Percentiles rank a stretch among this genome's conserved stretches.
Evolutionary conservation across 2,329 filamentous ascomycete genomes (phyloP).

Genomic region (Ambrosiella xylebori): DNA sequence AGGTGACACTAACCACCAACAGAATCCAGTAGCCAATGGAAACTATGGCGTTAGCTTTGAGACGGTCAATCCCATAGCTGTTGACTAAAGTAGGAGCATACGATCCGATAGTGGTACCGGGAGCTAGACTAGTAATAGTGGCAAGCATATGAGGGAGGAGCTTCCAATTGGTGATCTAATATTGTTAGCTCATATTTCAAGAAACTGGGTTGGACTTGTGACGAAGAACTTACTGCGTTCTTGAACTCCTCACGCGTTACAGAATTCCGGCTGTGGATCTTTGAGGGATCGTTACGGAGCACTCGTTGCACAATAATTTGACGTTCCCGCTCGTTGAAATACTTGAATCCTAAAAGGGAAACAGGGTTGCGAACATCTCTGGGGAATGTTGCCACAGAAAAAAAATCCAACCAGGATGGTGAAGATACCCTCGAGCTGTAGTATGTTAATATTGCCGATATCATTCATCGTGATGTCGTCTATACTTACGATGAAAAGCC

Average conservation of each 20-base stretch:
- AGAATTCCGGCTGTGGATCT: constrained; percentile 18
- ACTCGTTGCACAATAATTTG: constrained; percentile 21
- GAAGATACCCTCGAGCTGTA: constrained; percentile 22
- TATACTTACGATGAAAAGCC: constrained; percentile 19
- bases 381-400: constrained; percentile 20
- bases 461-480: neutral
- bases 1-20: constrained; percentile 19
- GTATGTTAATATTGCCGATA: neutral
- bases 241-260: constrained; percentile 21
- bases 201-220: neutral
- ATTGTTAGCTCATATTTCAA: neutral
- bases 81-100: constrained; percentile 21
- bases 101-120: constrained; percentile 17
- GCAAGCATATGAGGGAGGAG: constrained; percentile 21
- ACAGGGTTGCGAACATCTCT: constrained; percentile 18
- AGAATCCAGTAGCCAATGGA: constrained; percentile 22
- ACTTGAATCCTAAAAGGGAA: constrained; percentile 18
- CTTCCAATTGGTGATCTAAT: constrained; percentile 22
- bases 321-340: constrained; percentile 22
- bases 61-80: constrained; percentile 21
- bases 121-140: constrained; percentile 19
- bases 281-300: constrained; percentile 21
- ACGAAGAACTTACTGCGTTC: constrained; percentile 18
- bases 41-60: constrained; percentile 21
- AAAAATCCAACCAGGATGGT: constrained; percentile 20